Conservation (phyloP, 768 basidiomycete genomes). For the Russula abietina region DNA sequence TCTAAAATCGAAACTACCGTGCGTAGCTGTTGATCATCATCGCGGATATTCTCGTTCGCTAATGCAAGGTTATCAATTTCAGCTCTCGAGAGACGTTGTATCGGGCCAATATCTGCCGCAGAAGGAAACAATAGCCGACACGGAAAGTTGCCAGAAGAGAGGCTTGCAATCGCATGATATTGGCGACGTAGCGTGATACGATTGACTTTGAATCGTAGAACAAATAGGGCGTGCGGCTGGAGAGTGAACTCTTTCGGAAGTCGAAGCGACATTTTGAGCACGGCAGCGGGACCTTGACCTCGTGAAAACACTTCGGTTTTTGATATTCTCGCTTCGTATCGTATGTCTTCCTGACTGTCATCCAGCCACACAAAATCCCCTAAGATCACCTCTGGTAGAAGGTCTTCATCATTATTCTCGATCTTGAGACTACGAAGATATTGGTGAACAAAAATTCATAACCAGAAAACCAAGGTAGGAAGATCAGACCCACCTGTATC, state of each 20-base stretch:
- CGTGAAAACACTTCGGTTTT: not conserved
- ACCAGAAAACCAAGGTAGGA: not conserved
- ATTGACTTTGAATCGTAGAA: conserved; percentile 50
- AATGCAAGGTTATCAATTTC: conserved; percentile 26
- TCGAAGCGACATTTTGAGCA: conserved; percentile 44
- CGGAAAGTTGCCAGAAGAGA: conserved; percentile 32
- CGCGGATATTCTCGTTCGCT: conserved; percentile 40
- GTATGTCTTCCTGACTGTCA: conserved; percentile 8
- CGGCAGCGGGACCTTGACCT: conserved; percentile 23
- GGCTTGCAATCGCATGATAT: conserved; percentile 49
- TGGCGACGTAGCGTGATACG: conserved; percentile 51
- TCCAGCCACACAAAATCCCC: conserved; percentile 20
- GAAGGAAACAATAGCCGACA: conserved; percentile 49
- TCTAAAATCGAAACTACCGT: conserved; percentile 45
- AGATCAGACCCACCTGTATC: conserved; percentile 1
- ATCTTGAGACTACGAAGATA: conserved; percentile 3
- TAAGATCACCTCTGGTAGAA: conserved; percentile 7
- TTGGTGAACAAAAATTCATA: not conserved
- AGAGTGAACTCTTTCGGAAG: conserved; percentile 42
- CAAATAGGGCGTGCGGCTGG: conserved; percentile 37
- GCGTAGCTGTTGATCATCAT: conserved; percentile 43
- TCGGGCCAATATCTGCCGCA: conserved; percentile 28
- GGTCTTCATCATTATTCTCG: conserved; percentile 12
- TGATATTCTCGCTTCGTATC: conserved; percentile 17
- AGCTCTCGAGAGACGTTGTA: conserved; percentile 17